Evolutionary conservation across 208 protist genomes (phyloP).

Genomic region (Leishmania lainsoni): DNA sequence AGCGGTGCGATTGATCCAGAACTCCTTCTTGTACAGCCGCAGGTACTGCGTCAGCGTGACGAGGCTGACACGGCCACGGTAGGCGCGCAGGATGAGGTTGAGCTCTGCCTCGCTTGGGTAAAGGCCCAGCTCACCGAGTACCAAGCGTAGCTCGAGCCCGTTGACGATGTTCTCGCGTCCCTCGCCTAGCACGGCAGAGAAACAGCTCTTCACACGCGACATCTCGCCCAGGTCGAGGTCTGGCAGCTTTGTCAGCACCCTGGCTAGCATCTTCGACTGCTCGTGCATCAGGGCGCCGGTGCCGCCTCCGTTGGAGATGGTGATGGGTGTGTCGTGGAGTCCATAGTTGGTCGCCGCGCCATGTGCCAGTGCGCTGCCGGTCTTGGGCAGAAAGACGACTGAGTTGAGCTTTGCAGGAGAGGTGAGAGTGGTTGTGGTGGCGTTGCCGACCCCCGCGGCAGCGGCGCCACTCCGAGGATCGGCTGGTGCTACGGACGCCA

Average conservation of each 20-base stretch:
- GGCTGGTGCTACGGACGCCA: not conserved
- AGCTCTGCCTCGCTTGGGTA: constrained; percentile 78
- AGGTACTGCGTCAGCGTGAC: constrained; percentile 70
- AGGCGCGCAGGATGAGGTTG: constrained; percentile 53
- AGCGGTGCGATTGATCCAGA: constrained; percentile 24
- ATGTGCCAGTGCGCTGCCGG: not conserved
- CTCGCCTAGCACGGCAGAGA: constrained; percentile 49
- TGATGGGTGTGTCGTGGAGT: not conserved
- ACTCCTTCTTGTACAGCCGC: constrained; percentile 83
- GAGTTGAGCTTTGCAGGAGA: not conserved
- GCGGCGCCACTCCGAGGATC: not conserved
- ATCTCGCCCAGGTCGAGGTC: constrained; percentile 79
- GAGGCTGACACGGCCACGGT: constrained; percentile 67
- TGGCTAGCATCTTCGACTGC: constrained; percentile 27
- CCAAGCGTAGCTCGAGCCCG: constrained; percentile 68
- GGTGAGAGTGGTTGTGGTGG: not conserved
- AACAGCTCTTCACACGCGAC: constrained; percentile 53
- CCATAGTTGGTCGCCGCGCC: constrained; percentile 1
- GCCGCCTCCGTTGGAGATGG: not conserved
- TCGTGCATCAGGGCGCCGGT: not conserved
- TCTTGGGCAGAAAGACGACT: constrained; percentile 8
- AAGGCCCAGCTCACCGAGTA: constrained; percentile 72
- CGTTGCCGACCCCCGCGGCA: not conserved
- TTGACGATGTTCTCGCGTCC: constrained; percentile 64
- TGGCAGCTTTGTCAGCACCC: constrained; percentile 42